Evolutionary conservation across 257 asterid species (phyloP), one percentile per base, ranked within the genome.

Genomic region (Thymus mandschuricus): DNA sequence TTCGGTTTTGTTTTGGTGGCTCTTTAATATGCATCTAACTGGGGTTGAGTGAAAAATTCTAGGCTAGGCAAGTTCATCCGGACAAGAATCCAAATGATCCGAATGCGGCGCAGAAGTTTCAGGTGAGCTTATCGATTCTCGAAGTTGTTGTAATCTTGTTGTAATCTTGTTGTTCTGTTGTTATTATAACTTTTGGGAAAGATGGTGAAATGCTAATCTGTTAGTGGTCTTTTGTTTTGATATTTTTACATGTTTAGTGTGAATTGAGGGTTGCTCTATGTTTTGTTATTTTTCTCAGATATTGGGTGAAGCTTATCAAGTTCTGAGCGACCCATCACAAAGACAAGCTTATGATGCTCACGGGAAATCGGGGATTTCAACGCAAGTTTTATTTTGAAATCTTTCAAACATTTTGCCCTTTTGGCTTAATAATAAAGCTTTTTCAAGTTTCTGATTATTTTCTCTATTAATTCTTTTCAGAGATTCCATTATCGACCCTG

Each of bases 51-150:
- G 59, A 70, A 70, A 45, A 35, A 3, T 76, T 79, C 86, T 78
- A 95, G 99, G 99, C 99, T 28, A 87, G 98, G 51, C 96, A 95
- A 82, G 99, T 95, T 78, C 99, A 95, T 82, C 99, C 99, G 28
- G 99, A 95, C 81, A 95, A 95, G 86, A 95, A 95, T 76, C 98
- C 97, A 8, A 95, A 95, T 54, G 96, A 95, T 81, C 99, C 99
- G 68, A 78, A 66, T 83, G 98, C 99, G 56, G 99, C 99, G 21
- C 91, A 89, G 33, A 95, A 95, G 55, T 95, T 95, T 75, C 99
- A 95, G 96, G 99, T 77, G 69, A 75, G 79, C 52, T 59, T 27
- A 48, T 61, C 38, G 33, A 30, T 71, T 49, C 51, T 48, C 50
- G 45, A 63, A 51, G 49, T 40, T 44, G 43, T 56, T 63, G 21